Evolutionary conservation across 441 rosid genomes (phyloP).

Genomic region (Isatis lusitanica): DNA sequence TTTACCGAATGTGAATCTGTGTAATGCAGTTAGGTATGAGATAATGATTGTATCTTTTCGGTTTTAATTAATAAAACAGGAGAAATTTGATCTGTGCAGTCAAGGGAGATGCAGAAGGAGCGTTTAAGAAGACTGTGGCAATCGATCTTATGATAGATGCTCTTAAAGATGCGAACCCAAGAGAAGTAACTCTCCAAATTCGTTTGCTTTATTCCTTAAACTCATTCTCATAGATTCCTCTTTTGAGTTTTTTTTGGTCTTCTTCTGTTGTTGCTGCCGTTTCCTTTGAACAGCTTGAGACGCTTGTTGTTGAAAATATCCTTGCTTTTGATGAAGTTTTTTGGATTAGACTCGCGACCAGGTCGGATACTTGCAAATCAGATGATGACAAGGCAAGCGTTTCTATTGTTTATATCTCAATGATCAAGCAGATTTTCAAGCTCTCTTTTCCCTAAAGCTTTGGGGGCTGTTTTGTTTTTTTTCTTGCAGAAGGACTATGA

Average conservation of each 20-base stretch:
- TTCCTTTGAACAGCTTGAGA: slow-evolving; percentile 64
- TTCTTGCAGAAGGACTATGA: slow-evolving; percentile 84
- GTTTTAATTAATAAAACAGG: slow-evolving; percentile 67
- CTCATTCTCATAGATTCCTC: neutral
- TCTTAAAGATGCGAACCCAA: slow-evolving; percentile 73
- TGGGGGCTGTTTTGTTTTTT: slow-evolving; percentile 2
- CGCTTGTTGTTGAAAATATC: slow-evolving; percentile 79
- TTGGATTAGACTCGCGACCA: slow-evolving; percentile 87
- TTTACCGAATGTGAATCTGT: neutral
- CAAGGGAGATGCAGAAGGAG: slow-evolving; percentile 76
- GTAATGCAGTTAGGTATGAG: slow-evolving; percentile 35
- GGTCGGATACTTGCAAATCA: slow-evolving; percentile 81
- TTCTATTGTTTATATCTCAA: slow-evolving; percentile 40
- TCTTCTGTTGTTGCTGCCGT: slow-evolving; percentile 1
- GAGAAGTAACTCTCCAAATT: slow-evolving; percentile 46
- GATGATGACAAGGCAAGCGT: slow-evolving; percentile 88
- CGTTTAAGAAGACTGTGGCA: slow-evolving; percentile 90
- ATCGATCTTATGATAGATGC: slow-evolving; percentile 75
- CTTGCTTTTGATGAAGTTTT: slow-evolving; percentile 83
- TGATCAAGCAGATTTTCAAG: slow-evolving; percentile 8
- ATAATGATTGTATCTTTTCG: slow-evolving; percentile 51
- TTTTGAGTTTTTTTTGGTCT: neutral
- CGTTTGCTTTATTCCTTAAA: neutral
- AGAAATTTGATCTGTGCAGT: slow-evolving; percentile 83
- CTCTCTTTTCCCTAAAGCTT: slow-evolving; percentile 26